Conservation (phyloP, 2,329 filamentous ascomycete genomes). For the Talaromyces marneffei region DNA sequence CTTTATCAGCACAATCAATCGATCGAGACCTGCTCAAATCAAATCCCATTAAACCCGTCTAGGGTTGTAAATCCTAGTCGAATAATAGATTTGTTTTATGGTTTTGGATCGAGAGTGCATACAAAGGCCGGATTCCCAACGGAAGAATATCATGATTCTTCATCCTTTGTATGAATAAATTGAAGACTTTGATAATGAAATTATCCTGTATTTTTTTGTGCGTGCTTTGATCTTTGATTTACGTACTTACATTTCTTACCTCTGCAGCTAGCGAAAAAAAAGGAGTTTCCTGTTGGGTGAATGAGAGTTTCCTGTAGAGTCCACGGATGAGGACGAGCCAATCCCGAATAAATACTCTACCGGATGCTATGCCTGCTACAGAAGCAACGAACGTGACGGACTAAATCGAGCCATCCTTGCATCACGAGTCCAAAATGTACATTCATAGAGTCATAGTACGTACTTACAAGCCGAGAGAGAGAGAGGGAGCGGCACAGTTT, state of each 20-base stretch:
- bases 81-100: background rate
- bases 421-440: background rate
- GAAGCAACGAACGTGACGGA: background rate
- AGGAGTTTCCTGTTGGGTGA: background rate
- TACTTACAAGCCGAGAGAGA: too few species aligned
- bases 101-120: background rate
- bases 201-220: background rate
- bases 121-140: background rate
- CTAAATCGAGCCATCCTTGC: background rate
- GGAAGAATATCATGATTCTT: background rate
- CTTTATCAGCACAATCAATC: background rate
- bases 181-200: background rate
- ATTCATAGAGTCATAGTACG: too few species aligned
- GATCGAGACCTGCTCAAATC: background rate
- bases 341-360: background rate
- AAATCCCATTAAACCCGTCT: background rate
- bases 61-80: background rate
- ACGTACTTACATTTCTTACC: background rate
- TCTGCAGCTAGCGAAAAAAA: background rate
- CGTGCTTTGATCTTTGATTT: background rate
- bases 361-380: too few species aligned
- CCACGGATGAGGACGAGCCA: background rate
- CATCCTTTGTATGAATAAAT: background rate
- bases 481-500: too few species aligned
- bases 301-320: background rate